Conservation (phyloP, 2,329 filamentous ascomycete genomes). For the Colletotrichum sp. region DNA sequence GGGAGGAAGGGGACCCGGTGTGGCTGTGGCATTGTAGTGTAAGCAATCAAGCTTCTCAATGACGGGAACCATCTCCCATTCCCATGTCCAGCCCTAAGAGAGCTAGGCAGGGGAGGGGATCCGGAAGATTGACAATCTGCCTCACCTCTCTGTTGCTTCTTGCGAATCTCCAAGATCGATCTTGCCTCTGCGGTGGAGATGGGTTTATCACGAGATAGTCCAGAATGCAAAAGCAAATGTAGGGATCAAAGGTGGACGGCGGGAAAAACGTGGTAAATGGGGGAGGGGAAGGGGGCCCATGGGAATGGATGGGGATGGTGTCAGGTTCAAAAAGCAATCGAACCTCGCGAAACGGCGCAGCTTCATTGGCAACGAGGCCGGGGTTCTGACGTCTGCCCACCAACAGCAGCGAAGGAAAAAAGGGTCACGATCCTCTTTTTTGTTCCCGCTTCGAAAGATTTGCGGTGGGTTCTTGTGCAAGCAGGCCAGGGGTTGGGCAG, state of each 20-base stretch:
- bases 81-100: neutral
- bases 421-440: constrained; percentile 9
- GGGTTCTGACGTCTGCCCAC: neutral
- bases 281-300: neutral
- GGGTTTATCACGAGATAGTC: neutral
- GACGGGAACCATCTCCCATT: neutral
- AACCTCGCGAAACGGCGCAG: neutral
- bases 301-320: neutral
- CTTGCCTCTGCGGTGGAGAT: neutral
- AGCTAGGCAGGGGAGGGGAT: neutral
- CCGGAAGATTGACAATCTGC: neutral
- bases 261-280: neutral
- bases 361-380: neutral
- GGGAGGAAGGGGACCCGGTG: neutral
- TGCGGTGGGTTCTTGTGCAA: neutral
- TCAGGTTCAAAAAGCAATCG: constrained; percentile 5
- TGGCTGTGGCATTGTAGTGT: neutral
- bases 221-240: neutral
- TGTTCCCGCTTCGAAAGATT: neutral
- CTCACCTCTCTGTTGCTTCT: neutral
- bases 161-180: neutral
- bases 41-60: neutral
- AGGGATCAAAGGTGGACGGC: constrained; percentile 8
- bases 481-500: neutral
- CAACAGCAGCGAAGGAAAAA: neutral